Percentiles rank a stretch among this genome's conserved stretches.
phyloP scores from a whole-genome alignment of 139 green algal species.

The Tetradesmus obliquus region DNA sequence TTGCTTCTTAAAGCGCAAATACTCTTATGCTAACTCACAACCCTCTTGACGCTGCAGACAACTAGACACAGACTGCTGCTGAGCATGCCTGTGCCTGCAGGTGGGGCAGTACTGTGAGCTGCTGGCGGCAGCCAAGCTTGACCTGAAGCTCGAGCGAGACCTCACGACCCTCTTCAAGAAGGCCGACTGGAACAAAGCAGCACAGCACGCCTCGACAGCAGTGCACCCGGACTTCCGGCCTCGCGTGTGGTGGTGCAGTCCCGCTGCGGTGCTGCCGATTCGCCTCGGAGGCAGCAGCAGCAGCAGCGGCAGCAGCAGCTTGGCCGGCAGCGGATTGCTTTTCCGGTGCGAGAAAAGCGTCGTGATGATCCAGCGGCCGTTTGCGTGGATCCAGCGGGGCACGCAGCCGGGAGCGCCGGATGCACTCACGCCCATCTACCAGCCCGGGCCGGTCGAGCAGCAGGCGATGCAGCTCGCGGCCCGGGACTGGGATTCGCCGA shows the following conservation, averaged over 20 bases:
- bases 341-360: not conserved
- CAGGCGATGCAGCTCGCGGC: not conserved
- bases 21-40: no score
- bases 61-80: no score
- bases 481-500: not conserved
- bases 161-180: not conserved
- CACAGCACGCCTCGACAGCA: not conserved
- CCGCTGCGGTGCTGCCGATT: not conserved
- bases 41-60: no score
- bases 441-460: not conserved
- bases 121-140: not conserved
- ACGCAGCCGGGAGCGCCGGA: not conserved
- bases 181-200: not conserved
- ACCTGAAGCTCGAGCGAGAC: not conserved
- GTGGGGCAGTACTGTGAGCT: not conserved
- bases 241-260: not conserved
- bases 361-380: not conserved
- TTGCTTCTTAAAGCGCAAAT: no score
- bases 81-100: no score
- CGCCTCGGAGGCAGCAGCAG: not conserved
- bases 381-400: not conserved
- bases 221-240: not conserved
- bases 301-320: not conserved
- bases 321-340: not conserved
- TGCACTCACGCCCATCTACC: not conserved